These are phyloP conservation scores for Geosmithia putterillii DNA, from an alignment of 2,329 filamentous ascomycete genomes.

Conservation along the genomic window DNA sequence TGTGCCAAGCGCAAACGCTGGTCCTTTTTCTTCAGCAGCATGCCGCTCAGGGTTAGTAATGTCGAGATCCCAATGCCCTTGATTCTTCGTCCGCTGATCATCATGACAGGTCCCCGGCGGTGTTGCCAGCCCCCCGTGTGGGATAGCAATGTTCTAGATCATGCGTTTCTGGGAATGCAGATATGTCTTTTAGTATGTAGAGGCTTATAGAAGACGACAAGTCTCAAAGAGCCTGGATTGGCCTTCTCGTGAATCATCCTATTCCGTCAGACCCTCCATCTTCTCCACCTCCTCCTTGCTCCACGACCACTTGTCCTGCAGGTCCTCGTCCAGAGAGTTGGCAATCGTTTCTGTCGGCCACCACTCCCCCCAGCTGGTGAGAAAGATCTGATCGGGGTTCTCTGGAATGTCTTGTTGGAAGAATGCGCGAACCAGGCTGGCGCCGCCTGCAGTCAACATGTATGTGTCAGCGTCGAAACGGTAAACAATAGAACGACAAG, in stretches of 20 bases:
- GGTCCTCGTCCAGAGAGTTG: constrained; percentile 25
- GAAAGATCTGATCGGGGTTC: constrained; percentile 37
- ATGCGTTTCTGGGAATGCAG: too few species aligned
- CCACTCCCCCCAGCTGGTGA: constrained; percentile 46
- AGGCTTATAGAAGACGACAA: too few species aligned
- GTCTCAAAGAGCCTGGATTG: too few species aligned
- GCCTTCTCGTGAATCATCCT: background rate
- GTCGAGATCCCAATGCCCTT: background rate
- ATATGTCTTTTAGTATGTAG: background rate
- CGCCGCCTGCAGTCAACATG: constrained; percentile 21
- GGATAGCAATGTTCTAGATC: constrained; percentile 23
- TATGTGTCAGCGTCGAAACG: background rate
- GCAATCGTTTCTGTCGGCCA: constrained; percentile 32
- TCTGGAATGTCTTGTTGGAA: constrained; percentile 32
- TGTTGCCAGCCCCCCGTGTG: constrained; percentile 24
- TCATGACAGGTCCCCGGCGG: constrained; percentile 16
- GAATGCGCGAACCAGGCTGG: constrained; percentile 30
- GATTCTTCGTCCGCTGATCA: constrained; percentile 1
- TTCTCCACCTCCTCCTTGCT: constrained; percentile 33
- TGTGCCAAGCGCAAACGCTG: constrained; percentile 19
- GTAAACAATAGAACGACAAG: background rate
- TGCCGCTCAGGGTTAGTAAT: constrained; percentile 17
- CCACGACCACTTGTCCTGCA: constrained; percentile 40
- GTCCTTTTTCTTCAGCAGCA: constrained; percentile 26
- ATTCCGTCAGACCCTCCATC: constrained; percentile 17